phyloP scores from a whole-genome alignment of 2,329 filamentous ascomycete species.

The Trichophaea hybrida region DNA sequence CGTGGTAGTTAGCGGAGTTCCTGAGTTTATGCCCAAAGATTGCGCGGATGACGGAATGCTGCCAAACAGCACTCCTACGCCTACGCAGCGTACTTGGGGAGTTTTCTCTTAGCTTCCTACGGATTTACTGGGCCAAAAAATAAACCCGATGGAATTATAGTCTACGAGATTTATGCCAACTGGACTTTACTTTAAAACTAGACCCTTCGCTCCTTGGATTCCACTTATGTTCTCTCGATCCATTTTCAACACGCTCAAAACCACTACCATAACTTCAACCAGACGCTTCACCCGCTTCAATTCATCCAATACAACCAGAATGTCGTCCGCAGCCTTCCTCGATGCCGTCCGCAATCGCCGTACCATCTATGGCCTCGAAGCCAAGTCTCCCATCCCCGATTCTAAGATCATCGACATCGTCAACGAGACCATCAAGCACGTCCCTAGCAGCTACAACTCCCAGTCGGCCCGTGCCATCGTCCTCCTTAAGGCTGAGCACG shows the following conservation, averaged over 20 bases:
- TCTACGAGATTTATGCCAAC: not conserved
- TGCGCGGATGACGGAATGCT: not conserved
- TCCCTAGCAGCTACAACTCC: conserved; percentile 53
- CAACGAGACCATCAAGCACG: conserved; percentile 48
- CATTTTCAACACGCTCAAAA: not conserved
- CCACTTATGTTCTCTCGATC: not conserved
- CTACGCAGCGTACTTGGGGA: not conserved
- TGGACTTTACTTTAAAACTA: not conserved
- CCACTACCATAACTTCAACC: not conserved
- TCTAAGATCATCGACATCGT: conserved; percentile 51
- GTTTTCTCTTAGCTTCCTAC: not conserved
- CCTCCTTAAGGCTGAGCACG: conserved; percentile 68
- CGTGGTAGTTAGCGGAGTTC: not conserved
- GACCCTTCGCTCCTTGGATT: not conserved
- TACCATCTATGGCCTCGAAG: conserved; percentile 53
- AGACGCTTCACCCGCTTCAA: not conserved
- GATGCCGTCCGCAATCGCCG: conserved; percentile 54
- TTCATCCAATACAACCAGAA: not conserved
- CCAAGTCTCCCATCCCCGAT: conserved; percentile 45
- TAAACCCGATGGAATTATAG: not conserved
- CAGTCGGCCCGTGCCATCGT: conserved; percentile 68
- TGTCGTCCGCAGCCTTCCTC: conserved; percentile 37
- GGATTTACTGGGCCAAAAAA: not conserved
- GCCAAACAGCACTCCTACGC: not conserved
- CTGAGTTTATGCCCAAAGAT: not conserved